Conservation (phyloP, 805 yeast genomes). For the Kregervanrija delftensis region DNA sequence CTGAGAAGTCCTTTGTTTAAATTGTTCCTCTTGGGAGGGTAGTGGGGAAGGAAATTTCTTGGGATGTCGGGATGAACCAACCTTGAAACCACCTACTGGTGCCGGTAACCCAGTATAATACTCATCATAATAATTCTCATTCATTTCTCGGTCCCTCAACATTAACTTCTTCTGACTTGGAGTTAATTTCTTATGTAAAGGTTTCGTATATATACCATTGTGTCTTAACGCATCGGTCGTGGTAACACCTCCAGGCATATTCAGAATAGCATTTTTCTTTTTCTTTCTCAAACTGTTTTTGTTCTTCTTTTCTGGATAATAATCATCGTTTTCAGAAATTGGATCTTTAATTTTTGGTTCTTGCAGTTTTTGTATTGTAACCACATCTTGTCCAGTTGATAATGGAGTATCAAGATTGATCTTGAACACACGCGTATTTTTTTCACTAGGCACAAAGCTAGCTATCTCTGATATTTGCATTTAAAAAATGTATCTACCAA, state of each 20-base stretch:
- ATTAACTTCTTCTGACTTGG: slow-evolving; percentile 4
- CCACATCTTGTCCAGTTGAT: too few species aligned
- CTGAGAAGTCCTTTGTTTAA: too few species aligned
- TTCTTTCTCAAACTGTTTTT: slow-evolving; percentile 3
- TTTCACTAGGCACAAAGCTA: too few species aligned
- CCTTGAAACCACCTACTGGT: not conserved
- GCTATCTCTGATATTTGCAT: too few species aligned
- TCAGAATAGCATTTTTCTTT: slow-evolving; percentile 6
- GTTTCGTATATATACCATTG: slow-evolving; percentile 6
- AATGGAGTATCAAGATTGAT: too few species aligned
- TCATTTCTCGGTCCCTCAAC: not conserved
- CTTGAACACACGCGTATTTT: too few species aligned
- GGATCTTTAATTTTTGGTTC: too few species aligned
- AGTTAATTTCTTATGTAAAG: slow-evolving; percentile 1
- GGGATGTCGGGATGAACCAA: too few species aligned
- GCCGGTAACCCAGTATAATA: not conserved
- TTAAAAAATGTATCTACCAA: too few species aligned
- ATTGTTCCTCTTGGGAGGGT: too few species aligned
- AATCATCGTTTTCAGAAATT: slow-evolving; percentile 1
- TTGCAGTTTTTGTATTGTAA: too few species aligned
- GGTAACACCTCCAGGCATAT: slow-evolving; percentile 4
- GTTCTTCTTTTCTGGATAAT: slow-evolving; percentile 6
- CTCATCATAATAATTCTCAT: slow-evolving; percentile 5
- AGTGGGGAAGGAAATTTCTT: too few species aligned
- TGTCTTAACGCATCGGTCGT: slow-evolving; percentile 2